A percentile compares a stretch with the other conserved stretches of the same genome.
phyloP scores from a whole-genome alignment of 805 yeast genomes.

The Candida sithepensis region DNA sequence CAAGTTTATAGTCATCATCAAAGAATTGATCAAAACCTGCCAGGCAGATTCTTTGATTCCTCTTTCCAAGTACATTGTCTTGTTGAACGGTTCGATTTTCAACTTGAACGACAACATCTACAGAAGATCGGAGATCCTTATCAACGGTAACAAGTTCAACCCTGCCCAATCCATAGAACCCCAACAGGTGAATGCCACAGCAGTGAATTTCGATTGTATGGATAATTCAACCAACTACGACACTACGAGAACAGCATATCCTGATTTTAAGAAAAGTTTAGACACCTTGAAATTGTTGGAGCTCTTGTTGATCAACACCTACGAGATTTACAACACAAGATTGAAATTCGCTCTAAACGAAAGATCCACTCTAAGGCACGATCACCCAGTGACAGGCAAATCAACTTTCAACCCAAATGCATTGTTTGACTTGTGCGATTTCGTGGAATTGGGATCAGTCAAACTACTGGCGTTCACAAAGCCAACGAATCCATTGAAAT shows the following conservation, averaged over 20 bases:
- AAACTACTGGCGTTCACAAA: conserved; percentile 3
- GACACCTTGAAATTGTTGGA: conserved; percentile 27
- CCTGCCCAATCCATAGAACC: conserved; percentile 38
- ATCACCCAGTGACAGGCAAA: conserved; percentile 8
- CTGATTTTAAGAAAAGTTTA: conserved; percentile 24
- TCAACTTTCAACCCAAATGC: background rate
- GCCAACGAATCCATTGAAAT: conserved; percentile 5
- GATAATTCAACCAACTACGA: conserved; percentile 33
- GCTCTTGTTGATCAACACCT: conserved; percentile 26
- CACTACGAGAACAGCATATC: conserved; percentile 29
- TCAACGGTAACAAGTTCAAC: conserved; percentile 39
- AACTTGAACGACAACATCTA: conserved; percentile 38
- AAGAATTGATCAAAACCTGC: conserved; percentile 16
- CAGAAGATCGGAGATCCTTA: conserved; percentile 36
- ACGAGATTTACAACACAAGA: conserved; percentile 24
- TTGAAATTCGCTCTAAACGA: conserved; percentile 25
- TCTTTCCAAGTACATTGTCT: conserved; percentile 31
- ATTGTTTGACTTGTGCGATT: conserved; percentile 13
- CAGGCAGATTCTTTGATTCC: conserved; percentile 29
- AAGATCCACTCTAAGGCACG: conserved; percentile 7
- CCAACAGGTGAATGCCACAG: conserved; percentile 32
- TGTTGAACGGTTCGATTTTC: conserved; percentile 38
- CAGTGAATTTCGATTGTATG: conserved; percentile 32
- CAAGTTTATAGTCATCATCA: conserved; percentile 33
- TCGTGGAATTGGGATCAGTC: conserved; percentile 19